Conservation (phyloP, 2,329 filamentous ascomycete genomes). For the Penicillium sp. region DNA sequence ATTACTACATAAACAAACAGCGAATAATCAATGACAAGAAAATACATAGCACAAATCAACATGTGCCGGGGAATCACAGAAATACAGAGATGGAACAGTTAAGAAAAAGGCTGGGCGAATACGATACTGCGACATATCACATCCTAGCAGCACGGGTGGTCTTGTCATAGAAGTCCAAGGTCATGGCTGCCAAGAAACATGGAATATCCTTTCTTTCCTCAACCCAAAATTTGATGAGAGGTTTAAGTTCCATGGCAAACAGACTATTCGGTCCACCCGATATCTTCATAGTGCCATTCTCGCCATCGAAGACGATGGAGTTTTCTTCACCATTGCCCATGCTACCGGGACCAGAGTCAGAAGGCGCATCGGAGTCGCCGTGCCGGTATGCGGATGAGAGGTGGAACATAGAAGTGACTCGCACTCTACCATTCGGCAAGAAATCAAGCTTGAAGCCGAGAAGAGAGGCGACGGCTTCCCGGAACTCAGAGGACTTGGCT, state of each 20-base stretch:
- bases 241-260: conserved; percentile 80
- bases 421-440: conserved; percentile 93
- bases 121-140: conserved; percentile 15
- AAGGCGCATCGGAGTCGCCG: conserved; percentile 53
- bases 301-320: conserved; percentile 79
- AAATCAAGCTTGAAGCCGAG: conserved; percentile 95
- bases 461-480: conserved; percentile 87
- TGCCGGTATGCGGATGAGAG: conserved; percentile 55
- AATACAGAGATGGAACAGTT: conserved; percentile 10
- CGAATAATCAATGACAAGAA: not conserved
- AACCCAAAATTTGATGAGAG: conserved; percentile 93
- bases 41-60: conserved; percentile 21
- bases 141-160: conserved; percentile 42
- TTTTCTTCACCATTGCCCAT: conserved; percentile 53
- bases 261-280: conserved; percentile 81
- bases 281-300: conserved; percentile 97
- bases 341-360: conserved; percentile 53
- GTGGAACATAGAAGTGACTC: conserved; percentile 82
- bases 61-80: conserved; percentile 31
- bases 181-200: conserved; percentile 86
- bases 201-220: conserved; percentile 90
- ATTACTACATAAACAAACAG: not conserved
- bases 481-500: conserved; percentile 88
- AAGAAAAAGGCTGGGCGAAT: not conserved
- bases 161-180: conserved; percentile 84